Conservation (phyloP, 495 filamentous ascomycete genomes). For the Aspergillus haitiensis region DNA sequence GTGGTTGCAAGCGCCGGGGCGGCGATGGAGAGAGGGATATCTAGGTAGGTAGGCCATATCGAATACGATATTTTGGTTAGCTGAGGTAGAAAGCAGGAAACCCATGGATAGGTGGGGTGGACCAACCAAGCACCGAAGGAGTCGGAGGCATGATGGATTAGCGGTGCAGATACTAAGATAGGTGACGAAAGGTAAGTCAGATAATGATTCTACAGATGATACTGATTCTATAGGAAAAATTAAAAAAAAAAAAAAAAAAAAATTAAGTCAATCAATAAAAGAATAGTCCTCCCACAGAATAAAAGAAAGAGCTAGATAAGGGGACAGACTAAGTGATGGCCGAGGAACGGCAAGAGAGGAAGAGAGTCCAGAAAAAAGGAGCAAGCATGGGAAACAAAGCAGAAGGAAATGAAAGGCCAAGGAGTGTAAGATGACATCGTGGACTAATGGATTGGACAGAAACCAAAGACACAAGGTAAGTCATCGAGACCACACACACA, state of each 20-base stretch:
- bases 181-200: neutral
- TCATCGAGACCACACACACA: neutral
- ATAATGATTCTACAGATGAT: no score
- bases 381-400: conserved; percentile 1
- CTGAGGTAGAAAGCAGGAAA: neutral
- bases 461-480: neutral
- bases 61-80: neutral
- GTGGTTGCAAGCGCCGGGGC: conserved; percentile 65
- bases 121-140: conserved; percentile 2
- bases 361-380: neutral
- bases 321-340: neutral
- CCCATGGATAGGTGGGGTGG: neutral
- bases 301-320: conserved; percentile 5
- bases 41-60: conserved; percentile 18
- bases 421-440: neutral
- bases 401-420: neutral
- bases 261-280: neutral
- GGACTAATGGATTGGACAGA: conserved; percentile 5
- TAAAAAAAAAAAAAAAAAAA: no score
- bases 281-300: neutral
- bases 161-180: neutral
- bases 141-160: neutral
- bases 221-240: no score
- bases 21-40: conserved; percentile 51
- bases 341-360: conserved; percentile 5